A percentile compares a stretch with the other conserved stretches of the same genome.
Conservation (phyloP, 208 protist genomes). For the Naegleria lovaniensis region DNA sequence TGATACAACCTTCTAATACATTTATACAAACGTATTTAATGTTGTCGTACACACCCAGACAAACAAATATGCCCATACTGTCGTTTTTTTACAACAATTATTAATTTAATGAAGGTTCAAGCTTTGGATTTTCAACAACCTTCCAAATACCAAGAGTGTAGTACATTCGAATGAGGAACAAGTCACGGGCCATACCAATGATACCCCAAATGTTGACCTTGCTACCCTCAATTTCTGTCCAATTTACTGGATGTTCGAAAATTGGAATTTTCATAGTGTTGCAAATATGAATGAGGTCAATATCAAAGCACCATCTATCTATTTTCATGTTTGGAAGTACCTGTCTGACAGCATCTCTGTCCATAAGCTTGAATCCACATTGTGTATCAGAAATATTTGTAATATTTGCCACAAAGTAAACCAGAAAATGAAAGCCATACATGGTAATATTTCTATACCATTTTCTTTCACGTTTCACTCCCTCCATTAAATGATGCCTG, state of each 20-base stretch:
- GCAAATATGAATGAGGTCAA: conserved; percentile 58
- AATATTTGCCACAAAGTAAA: conserved; percentile 43
- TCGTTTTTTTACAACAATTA: too few relatives aligned
- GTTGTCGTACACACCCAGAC: too few relatives aligned
- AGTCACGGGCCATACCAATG: background rate
- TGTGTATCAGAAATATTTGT: conserved; percentile 60
- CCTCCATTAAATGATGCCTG: background rate
- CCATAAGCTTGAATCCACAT: conserved; percentile 72
- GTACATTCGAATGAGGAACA: conserved; percentile 3
- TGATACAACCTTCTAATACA: too few relatives aligned
- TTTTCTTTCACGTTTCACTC: conserved; percentile 1
- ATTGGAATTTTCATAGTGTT: conserved; percentile 48
- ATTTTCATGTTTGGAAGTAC: conserved; percentile 53
- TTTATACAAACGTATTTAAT: too few relatives aligned
- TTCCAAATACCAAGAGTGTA: conserved; percentile 26
- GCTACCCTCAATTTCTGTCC: conserved; percentile 61
- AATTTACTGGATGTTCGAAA: conserved; percentile 60
- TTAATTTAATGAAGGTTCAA: background rate
- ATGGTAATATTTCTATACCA: conserved; percentile 46
- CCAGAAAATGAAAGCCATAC: conserved; percentile 57
- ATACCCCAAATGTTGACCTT: conserved; percentile 44
- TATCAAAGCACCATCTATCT: conserved; percentile 61
- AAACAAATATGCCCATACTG: too few relatives aligned
- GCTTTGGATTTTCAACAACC: background rate
- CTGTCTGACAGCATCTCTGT: conserved; percentile 36